Evolutionary conservation across 768 basidiomycete genomes (phyloP).

Genomic region (Boletus bicolor): DNA sequence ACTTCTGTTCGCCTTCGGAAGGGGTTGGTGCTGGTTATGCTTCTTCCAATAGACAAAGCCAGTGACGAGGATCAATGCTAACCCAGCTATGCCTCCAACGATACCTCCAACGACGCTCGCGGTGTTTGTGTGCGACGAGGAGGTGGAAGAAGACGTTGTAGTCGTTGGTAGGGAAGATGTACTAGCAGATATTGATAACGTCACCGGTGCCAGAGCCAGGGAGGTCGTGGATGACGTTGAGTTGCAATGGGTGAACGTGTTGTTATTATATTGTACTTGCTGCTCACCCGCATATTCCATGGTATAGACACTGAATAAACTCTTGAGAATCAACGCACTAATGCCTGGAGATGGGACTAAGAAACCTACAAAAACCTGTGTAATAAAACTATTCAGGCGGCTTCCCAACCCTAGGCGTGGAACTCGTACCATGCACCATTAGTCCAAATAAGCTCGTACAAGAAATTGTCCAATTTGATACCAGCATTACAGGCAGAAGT

Average conservation of each 20-base stretch:
- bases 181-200: neutral
- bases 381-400: neutral
- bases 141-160: neutral
- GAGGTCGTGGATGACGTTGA: neutral
- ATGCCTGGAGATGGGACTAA: neutral
- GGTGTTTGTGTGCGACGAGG: neutral
- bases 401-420: neutral
- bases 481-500: constrained; percentile 19
- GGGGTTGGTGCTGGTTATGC: neutral
- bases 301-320: neutral
- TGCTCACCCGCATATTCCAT: neutral
- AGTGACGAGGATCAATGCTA: neutral
- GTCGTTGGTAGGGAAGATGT: too few species aligned
- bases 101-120: neutral
- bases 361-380: constrained; percentile 12
- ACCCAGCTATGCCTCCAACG: neutral
- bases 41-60: neutral
- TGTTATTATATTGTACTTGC: neutral
- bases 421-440: neutral
- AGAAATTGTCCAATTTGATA: constrained; percentile 17
- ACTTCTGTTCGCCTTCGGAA: too few species aligned
- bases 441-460: neutral
- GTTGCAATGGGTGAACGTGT: neutral
- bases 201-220: neutral
- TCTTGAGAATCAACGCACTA: neutral